These are phyloP conservation scores for Nakaseomyces kungkrabaensis DNA, from an alignment of 1,139 yeast species.

Conservation along the genomic window DNA sequence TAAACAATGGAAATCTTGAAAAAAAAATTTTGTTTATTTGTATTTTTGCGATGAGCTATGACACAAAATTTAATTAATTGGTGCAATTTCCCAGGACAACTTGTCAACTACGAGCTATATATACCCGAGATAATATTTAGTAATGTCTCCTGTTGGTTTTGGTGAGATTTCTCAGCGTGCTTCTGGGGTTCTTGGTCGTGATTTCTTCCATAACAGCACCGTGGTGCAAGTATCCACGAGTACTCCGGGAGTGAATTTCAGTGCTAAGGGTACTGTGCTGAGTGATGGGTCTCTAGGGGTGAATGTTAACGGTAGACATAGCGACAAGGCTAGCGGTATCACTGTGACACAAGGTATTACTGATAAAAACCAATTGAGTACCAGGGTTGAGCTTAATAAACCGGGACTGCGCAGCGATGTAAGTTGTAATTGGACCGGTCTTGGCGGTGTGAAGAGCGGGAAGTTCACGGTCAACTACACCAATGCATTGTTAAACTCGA, in stretches of 20 bases:
- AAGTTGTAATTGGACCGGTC: conserved; percentile 68
- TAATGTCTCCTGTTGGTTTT: conserved; percentile 63
- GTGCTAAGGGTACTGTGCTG: conserved; percentile 68
- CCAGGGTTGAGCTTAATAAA: conserved; percentile 88
- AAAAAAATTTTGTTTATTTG: too few species aligned
- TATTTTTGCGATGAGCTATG: too few species aligned
- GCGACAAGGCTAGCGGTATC: conserved; percentile 88
- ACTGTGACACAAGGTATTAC: conserved; percentile 97
- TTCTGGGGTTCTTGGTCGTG: conserved; percentile 81
- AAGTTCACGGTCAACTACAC: conserved; percentile 85
- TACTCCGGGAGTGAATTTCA: conserved; percentile 93
- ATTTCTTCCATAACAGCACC: conserved; percentile 91
- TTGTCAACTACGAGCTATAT: too few species aligned
- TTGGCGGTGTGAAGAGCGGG: conserved; percentile 65
- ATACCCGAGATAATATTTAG: too few species aligned
- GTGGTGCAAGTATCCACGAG: conserved; percentile 81
- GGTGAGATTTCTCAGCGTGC: conserved; percentile 85
- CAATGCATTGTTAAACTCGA: conserved; percentile 88
- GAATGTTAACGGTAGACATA: conserved; percentile 82
- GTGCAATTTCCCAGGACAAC: too few species aligned
- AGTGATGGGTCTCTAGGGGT: conserved; percentile 80
- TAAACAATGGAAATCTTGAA: too few species aligned
- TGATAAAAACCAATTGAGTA: conserved; percentile 83
- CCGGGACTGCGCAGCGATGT: conserved; percentile 94
- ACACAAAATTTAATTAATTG: too few species aligned